Conservation (phyloP, 345 rosid species). For the Bruguiera sexangula region DNA sequence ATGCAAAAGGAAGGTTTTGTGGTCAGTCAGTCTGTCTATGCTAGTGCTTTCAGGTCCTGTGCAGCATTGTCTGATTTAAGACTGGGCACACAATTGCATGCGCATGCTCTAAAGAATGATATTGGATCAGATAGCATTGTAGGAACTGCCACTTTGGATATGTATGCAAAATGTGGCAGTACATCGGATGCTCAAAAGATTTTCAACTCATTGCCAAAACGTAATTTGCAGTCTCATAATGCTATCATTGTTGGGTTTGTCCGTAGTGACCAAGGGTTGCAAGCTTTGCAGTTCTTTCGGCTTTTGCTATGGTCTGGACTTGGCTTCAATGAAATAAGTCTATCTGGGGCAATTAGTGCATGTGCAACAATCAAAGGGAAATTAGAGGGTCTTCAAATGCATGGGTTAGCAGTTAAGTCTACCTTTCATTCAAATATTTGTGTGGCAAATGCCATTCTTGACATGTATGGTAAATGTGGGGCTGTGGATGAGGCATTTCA, state of each 20-base stretch:
- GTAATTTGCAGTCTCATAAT: constrained; percentile 67
- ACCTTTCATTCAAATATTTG: constrained; percentile 43
- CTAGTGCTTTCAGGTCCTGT: constrained; percentile 77
- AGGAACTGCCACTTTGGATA: constrained; percentile 85
- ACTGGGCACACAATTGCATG: constrained; percentile 77
- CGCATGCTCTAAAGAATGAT: constrained; percentile 63
- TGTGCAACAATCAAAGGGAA: constrained; percentile 64
- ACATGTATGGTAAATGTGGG: constrained; percentile 91
- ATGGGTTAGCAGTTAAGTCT: constrained; percentile 62
- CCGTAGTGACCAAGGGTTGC: constrained; percentile 47
- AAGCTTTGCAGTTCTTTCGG: constrained; percentile 60
- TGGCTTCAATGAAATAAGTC: constrained; percentile 72
- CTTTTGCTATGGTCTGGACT: constrained; percentile 49
- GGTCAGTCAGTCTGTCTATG: constrained; percentile 82
- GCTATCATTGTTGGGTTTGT: constrained; percentile 79
- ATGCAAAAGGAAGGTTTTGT: constrained; percentile 52
- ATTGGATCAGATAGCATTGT: constrained; percentile 63
- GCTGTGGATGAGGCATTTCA: constrained; percentile 59
- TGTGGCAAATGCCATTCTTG: constrained; percentile 77
- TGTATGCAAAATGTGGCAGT: constrained; percentile 82
- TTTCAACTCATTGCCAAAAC: constrained; percentile 58
- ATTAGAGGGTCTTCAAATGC: constrained; percentile 69
- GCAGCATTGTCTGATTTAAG: constrained; percentile 53
- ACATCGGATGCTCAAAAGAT: constrained; percentile 61
- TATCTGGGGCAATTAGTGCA: constrained; percentile 83